phyloP scores from a whole-genome alignment of 108 stramenopile species.

The Schizochytrium sp. region DNA sequence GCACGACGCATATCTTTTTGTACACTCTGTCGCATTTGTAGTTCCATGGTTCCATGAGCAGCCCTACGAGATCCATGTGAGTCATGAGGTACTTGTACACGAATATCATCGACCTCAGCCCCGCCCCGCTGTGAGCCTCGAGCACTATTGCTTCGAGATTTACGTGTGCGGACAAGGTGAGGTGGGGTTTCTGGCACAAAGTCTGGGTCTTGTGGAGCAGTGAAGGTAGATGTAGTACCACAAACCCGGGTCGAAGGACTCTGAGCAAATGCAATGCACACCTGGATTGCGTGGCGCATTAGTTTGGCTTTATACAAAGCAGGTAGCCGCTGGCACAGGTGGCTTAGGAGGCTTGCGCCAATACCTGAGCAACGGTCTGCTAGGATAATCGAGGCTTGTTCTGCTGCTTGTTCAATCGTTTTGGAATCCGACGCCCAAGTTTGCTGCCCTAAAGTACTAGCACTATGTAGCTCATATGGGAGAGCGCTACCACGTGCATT shows the following conservation, averaged over 20 bases:
- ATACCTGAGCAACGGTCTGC: background rate
- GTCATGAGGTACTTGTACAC: background rate
- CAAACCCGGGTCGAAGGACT: background rate
- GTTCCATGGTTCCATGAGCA: conserved; percentile 13
- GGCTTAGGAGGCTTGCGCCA: background rate
- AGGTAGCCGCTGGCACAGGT: background rate
- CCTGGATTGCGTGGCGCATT: background rate
- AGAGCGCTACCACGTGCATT: background rate
- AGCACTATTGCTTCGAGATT: conserved; percentile 28
- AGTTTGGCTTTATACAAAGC: background rate
- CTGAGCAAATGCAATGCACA: conserved; percentile 5
- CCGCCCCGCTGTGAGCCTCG: background rate
- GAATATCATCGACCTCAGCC: background rate
- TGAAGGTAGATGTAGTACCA: background rate
- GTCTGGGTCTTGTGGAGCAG: background rate
- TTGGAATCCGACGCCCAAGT: background rate
- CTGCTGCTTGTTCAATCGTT: background rate
- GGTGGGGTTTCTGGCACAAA: background rate
- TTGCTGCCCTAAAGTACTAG: conserved; percentile 5
- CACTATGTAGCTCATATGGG: conserved; percentile 22
- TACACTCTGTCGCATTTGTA: conserved; percentile 26
- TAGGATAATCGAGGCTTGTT: background rate
- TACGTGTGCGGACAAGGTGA: background rate
- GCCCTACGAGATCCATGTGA: background rate
- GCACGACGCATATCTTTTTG: conserved; percentile 39